Conservation (phyloP, 164 flowering plant genomes). For the Annona cherimola region DNA sequence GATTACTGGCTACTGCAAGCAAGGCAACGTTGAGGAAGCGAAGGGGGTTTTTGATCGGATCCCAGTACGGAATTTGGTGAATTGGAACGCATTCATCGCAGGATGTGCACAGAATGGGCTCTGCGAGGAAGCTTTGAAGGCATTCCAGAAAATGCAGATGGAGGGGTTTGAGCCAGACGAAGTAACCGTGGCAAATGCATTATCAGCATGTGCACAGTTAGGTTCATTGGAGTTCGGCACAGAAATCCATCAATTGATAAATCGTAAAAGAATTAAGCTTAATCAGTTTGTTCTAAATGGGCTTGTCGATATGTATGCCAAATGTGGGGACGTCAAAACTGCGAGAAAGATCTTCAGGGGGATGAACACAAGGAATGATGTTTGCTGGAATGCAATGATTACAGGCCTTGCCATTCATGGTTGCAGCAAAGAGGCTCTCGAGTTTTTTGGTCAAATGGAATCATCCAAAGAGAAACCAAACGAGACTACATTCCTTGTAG, state of each 20-base stretch:
- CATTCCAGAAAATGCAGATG: constrained; percentile 41
- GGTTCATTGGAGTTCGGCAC: constrained; percentile 56
- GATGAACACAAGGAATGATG: constrained; percentile 29
- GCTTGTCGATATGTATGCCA: constrained; percentile 80
- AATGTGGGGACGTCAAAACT: constrained; percentile 57
- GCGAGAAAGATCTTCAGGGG: constrained; percentile 50
- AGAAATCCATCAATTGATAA: constrained; percentile 41
- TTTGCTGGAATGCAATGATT: constrained; percentile 80
- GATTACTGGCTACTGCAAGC: constrained; percentile 69
- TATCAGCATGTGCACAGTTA: constrained; percentile 72
- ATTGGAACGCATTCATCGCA: constrained; percentile 66
- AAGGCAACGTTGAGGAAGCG: constrained; percentile 47
- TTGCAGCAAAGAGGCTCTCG: constrained; percentile 44
- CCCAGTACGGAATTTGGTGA: constrained; percentile 52
- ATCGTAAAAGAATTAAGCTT: constrained; percentile 27
- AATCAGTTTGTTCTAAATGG: constrained; percentile 63
- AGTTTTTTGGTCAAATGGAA: constrained; percentile 55
- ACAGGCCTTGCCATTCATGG: constrained; percentile 66
- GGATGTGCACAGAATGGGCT: constrained; percentile 71
- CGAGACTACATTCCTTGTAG: constrained; percentile 45
- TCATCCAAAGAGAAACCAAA: constrained; percentile 41
- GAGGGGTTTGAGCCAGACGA: constrained; percentile 68
- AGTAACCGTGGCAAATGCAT: constrained; percentile 42
- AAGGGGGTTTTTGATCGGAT: constrained; percentile 45
- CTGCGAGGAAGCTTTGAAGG: constrained; percentile 51